Evolutionary conservation across 2,329 filamentous ascomycete species (phyloP), one percentile per base, ranked within the genome.

Genomic region (Aspergillus fischeri): DNA sequence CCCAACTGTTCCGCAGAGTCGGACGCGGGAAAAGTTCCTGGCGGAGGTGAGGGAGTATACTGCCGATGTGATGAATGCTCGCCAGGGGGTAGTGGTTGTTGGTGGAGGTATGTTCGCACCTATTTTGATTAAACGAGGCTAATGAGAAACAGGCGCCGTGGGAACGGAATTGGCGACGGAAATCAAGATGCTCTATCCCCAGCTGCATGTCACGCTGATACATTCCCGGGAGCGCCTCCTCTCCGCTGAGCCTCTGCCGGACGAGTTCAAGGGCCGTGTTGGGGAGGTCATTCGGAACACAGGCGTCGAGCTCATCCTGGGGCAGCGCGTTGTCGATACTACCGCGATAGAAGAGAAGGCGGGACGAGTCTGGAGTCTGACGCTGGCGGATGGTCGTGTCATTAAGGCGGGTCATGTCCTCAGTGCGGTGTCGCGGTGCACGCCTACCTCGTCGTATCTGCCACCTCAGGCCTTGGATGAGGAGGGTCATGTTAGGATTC

Each of bases 81-180:
- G 71, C 4, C 77, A 67, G 10, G 69, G 68, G 0, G 61, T 92
- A 1, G 82, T 90, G 0, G 80, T 93, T 24, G 85, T 93, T n/a
- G 89, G 90, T 20, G 90, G 90, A 61, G 85, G 81, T 81, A 56
- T 11, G 61, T 52, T 17, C 8, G 14, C n/a, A 4, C 8, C 17
- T 14, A 1, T 0, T 10, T 20, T 11, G n/a, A 2, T n/a, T 7
- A 11, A 10, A 17, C 9, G 45, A 20, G 11, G 11, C 24, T 51
- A 21, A 47, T 24, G 21, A 7, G 50, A 9, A 35, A 48, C 56
- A 83, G 81, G 88, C 51, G 90, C 90, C 6, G 90, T 92, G 1
- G 90, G 90, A 8, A 86, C 92, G 54, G 90, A 93, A 70, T 91
- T 93, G 81, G 89, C 90, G 0, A 85, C 88, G 1, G 90, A 94